Evolutionary conservation across 148 eudicot genomes (phyloP).

Genomic region (Rhododendron ovatum): DNA sequence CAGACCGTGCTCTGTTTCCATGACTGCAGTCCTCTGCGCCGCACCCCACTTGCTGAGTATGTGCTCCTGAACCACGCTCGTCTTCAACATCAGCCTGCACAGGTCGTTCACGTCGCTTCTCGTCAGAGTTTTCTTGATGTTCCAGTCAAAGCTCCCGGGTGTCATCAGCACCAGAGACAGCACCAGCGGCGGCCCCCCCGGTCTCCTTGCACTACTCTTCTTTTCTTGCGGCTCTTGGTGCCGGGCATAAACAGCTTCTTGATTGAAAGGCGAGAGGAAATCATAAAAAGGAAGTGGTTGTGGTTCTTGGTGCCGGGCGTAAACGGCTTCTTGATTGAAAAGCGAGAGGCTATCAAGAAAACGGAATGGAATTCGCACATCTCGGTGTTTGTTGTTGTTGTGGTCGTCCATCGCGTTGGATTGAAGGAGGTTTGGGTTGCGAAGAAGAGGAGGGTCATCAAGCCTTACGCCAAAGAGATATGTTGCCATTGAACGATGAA

Average conservation of each 20-base stretch:
- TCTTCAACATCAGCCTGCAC: not conserved
- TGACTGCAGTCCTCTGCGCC: not conserved
- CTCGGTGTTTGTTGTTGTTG: not conserved
- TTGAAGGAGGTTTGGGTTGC: not conserved
- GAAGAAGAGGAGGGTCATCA: not conserved
- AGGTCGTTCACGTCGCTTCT: constrained; percentile 1
- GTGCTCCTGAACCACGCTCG: not conserved
- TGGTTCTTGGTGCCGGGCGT: too few relatives aligned
- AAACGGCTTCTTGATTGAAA: too few relatives aligned
- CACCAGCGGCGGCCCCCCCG: not conserved
- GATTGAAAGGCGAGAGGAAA: not conserved
- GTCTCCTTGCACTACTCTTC: not conserved
- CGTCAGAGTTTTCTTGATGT: constrained; percentile 6
- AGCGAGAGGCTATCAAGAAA: not conserved
- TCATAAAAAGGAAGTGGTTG: not conserved
- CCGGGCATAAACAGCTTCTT: not conserved
- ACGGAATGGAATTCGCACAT: not conserved
- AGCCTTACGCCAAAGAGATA: not conserved
- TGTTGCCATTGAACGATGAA: not conserved
- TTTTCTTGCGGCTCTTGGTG: not conserved
- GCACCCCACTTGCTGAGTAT: not conserved
- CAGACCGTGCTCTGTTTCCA: not conserved
- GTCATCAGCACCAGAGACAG: not conserved
- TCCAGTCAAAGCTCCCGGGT: not conserved
- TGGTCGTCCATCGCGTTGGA: not conserved